Conservation (phyloP, 2,329 filamentous ascomycete genomes). For the Mycosphaerella sp. region DNA sequence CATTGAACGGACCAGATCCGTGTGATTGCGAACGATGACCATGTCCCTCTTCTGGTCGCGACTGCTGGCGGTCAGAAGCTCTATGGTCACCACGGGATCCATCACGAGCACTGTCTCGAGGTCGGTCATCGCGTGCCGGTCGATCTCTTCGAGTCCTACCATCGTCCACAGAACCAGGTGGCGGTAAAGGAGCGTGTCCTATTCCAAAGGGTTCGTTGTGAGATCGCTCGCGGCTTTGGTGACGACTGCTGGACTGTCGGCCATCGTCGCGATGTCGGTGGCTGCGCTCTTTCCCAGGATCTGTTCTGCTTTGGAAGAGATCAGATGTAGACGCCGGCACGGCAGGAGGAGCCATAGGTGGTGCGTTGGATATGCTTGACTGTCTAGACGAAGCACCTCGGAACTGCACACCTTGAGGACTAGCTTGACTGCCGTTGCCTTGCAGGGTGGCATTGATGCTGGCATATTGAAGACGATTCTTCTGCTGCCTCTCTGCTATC, state of each 20-base stretch:
- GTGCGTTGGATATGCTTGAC: constrained; percentile 19
- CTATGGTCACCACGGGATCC: constrained; percentile 14
- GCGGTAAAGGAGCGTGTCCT: constrained; percentile 15
- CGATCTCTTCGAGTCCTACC: constrained; percentile 23
- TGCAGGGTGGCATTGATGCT: constrained; percentile 29
- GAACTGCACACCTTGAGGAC: constrained; percentile 27
- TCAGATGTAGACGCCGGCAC: constrained; percentile 15
- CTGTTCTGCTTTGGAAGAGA: constrained; percentile 21
- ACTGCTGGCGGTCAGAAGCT: constrained; percentile 1
- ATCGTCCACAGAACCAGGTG: constrained; percentile 23
- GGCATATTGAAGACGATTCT: constrained; percentile 23
- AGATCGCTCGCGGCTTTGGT: constrained; percentile 27
- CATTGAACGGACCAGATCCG: constrained; percentile 11
- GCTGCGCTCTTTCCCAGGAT: constrained; percentile 18
- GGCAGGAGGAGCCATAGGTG: constrained; percentile 22
- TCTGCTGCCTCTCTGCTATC: constrained; percentile 19
- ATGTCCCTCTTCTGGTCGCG: constrained; percentile 17
- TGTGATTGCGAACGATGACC: constrained; percentile 18
- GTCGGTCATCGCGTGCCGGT: constrained; percentile 20
- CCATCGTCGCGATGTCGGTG: constrained; percentile 27
- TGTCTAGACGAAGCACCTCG: constrained; percentile 31
- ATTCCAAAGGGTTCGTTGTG: constrained; percentile 16
- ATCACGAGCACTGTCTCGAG: constrained; percentile 13
- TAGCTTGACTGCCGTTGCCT: constrained; percentile 14
- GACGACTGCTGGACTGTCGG: constrained; percentile 25